These are phyloP conservation scores for Skeletonema potamos DNA, from an alignment of 108 stramenopile species.

Conservation along the genomic window DNA sequence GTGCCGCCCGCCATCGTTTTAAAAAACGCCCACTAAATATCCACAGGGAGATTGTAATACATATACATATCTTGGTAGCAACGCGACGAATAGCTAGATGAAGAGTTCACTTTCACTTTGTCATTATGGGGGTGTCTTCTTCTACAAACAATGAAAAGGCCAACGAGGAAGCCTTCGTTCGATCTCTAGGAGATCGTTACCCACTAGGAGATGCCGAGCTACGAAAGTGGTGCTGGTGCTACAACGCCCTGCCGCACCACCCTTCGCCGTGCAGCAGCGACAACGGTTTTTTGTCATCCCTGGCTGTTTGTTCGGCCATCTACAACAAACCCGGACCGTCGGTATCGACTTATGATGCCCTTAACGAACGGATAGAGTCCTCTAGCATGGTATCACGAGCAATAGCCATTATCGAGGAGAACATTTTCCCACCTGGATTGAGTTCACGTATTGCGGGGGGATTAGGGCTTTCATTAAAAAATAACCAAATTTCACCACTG, in stretches of 20 bases:
- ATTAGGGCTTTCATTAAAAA: constrained; percentile 1
- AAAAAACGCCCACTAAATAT: too few species aligned
- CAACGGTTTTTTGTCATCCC: neutral
- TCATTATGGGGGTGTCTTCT: constrained; percentile 4
- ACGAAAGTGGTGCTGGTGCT: constrained; percentile 32
- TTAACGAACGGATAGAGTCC: neutral
- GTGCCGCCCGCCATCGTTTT: too few species aligned
- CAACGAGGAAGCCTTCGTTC: constrained; percentile 32
- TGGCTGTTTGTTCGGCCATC: constrained; percentile 24
- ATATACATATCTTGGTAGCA: too few species aligned
- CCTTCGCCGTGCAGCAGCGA: neutral
- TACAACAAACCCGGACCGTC: constrained; percentile 5
- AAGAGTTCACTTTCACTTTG: too few species aligned
- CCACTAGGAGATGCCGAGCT: constrained; percentile 42
- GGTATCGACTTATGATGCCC: neutral
- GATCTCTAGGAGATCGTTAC: constrained; percentile 31
- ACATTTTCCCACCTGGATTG: constrained; percentile 23
- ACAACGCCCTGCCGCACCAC: neutral
- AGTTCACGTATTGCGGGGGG: constrained; percentile 12
- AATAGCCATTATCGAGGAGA: constrained; percentile 9
- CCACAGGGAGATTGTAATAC: too few species aligned
- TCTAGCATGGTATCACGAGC: constrained; percentile 2
- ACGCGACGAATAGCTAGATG: too few species aligned
- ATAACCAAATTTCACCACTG: neutral
- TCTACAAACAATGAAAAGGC: neutral